Evolutionary conservation across 192 early-diverging fungal species (phyloP).

Genomic region (Lunasporangiospora selenospora): DNA sequence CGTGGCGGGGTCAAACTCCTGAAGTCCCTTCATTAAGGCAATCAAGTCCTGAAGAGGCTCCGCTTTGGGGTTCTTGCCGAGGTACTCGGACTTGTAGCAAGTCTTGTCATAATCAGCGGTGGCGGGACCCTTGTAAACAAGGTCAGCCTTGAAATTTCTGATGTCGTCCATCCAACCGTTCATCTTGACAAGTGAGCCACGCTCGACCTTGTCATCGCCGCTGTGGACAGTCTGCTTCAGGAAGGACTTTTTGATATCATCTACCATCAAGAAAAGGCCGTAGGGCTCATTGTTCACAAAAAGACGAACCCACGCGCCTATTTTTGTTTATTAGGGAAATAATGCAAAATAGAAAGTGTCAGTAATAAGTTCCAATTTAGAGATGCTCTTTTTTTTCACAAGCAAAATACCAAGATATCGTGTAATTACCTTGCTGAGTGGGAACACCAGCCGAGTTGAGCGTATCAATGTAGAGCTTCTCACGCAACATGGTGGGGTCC

Average conservation of each 20-base stretch:
- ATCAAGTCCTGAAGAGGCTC: constrained; percentile 35
- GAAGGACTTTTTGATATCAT: constrained; percentile 52
- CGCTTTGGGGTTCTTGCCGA: constrained; percentile 4
- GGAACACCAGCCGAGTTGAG: constrained; percentile 44
- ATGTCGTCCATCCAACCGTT: constrained; percentile 39
- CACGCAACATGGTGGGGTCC: constrained; percentile 51
- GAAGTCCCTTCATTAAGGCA: constrained; percentile 41
- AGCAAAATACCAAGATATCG: too few relatives aligned
- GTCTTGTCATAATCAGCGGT: constrained; percentile 14
- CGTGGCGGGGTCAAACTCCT: constrained; percentile 18
- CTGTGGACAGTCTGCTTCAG: constrained; percentile 41
- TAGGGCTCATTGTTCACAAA: constrained; percentile 48
- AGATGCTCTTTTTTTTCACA: too few relatives aligned
- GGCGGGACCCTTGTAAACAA: constrained; percentile 37
- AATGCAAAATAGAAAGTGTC: too few relatives aligned
- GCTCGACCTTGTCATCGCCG: background rate
- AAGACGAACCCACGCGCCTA: constrained; percentile 48
- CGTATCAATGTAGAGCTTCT: constrained; percentile 52
- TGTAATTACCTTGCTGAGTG: constrained; percentile 37
- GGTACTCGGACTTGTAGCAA: constrained; percentile 9
- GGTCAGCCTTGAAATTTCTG: constrained; percentile 42
- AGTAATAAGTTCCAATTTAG: too few relatives aligned
- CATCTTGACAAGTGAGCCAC: constrained; percentile 41
- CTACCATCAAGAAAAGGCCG: constrained; percentile 52
- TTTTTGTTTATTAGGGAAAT: too few relatives aligned